A percentile compares a stretch with the other conserved stretches of the same genome.
Evolutionary conservation across 2,329 filamentous ascomycete species (phyloP).

Genomic region (Aspergillus sp.): DNA sequence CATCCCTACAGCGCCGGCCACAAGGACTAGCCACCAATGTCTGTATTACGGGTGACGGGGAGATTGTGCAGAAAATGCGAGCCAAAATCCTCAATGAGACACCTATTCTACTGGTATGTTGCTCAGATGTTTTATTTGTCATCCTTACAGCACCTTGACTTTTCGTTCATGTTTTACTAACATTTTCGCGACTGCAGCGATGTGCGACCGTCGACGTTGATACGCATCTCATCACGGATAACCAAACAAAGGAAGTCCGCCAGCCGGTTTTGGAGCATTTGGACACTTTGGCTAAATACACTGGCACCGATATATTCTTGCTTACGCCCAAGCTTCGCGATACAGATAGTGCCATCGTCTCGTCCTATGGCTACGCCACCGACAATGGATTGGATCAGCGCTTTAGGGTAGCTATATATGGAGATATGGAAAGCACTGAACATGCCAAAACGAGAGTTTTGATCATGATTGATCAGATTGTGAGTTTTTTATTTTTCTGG

Average conservation of each 20-base stretch:
- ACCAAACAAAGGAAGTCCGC: constrained; percentile 65
- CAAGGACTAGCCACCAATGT: constrained; percentile 77
- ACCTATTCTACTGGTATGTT: constrained; percentile 82
- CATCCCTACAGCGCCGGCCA: constrained; percentile 46
- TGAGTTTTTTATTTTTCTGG: constrained; percentile 42
- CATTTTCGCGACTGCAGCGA: constrained; percentile 56
- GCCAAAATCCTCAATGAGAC: constrained; percentile 89
- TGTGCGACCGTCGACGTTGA: constrained; percentile 94
- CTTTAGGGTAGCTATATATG: constrained; percentile 90
- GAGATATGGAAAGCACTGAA: constrained; percentile 91
- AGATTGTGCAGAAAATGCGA: constrained; percentile 84
- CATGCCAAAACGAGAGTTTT: constrained; percentile 94
- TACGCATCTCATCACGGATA: constrained; percentile 83
- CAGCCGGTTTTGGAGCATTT: constrained; percentile 78
- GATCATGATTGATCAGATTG: constrained; percentile 95
- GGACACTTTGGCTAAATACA: constrained; percentile 81
- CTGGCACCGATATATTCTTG: constrained; percentile 94
- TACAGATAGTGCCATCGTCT: constrained; percentile 71
- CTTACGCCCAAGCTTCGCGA: constrained; percentile 83
- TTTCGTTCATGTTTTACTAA: constrained; percentile 24
- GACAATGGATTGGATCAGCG: constrained; percentile 82
- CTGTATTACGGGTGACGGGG: constrained; percentile 82
- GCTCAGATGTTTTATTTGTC: constrained; percentile 16
- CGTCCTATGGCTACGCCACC: constrained; percentile 73
- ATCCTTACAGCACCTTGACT: background rate